Evolutionary conservation across 2,329 filamentous ascomycete genomes (phyloP), one percentile per base, ranked within the genome.

Genomic region (Talaromyces rugulosus): DNA sequence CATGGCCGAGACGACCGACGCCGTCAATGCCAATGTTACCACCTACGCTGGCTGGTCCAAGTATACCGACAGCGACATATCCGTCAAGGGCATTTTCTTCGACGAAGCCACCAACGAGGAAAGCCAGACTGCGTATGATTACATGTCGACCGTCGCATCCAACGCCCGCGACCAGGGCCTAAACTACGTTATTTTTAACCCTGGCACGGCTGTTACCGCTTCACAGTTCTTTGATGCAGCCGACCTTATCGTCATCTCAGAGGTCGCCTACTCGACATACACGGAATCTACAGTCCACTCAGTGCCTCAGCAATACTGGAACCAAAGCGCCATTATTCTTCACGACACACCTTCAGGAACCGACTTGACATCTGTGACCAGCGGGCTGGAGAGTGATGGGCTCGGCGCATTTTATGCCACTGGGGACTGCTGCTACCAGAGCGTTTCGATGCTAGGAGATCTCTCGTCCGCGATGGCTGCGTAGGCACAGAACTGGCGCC

Each of bases 1-100:
- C 44, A 14, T 56, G 18, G 51, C 5, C 7, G 23, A 52, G 16
- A 18, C 7, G 18, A 58, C 33, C 16, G 42, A 31, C 12, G 12
- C 36, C 1, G 40, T 59, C 14, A 57, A 59, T 44, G 36, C 9
- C 8, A 33, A 62, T 28, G 40, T 63, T 33, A 58, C 27, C 23
- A 57, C 33, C 6, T 63, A 63, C 16, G 42, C 61, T 23, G 58
- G 58, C 61, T 63, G 61, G 61, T 8, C 23, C 40, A 33, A 23
- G 16, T 63, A 63, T 14, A 34, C 61, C 4, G 57, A 11, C 4
- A 62, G 56, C 27, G 56, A 63, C 44, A 63, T 63, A 36, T 27
- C 61, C 14, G 36, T 63, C 6, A 34, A 60, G 18, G 61, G 61
- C 5, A 62, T 62, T n/a, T 60, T 62, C 57, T 62, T 62, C 33